These are phyloP conservation scores for Ramularia endophylla DNA, from an alignment of 2,329 filamentous ascomycete genomes.

Conservation along the genomic window DNA sequence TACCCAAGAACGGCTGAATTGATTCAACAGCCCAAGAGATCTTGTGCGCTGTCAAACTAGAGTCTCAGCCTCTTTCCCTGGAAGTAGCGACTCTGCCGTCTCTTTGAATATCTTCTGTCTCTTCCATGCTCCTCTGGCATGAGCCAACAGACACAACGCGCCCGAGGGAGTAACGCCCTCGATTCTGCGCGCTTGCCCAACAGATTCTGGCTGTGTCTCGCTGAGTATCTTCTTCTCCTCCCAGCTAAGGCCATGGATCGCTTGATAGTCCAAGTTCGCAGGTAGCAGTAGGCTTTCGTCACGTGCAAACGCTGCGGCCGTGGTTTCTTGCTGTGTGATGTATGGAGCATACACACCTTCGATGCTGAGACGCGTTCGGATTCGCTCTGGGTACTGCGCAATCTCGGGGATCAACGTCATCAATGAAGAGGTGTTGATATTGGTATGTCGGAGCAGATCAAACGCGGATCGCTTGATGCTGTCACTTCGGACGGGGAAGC, in stretches of 20 bases:
- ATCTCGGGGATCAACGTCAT: constrained; percentile 52
- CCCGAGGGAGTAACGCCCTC: constrained; percentile 63
- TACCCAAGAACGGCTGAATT: too few species aligned
- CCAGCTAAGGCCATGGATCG: constrained; percentile 66
- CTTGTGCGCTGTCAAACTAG: constrained; percentile 20
- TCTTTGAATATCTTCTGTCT: constrained; percentile 29
- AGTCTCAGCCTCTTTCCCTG: constrained; percentile 21
- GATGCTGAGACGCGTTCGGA: constrained; percentile 67
- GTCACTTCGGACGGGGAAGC: constrained; percentile 64
- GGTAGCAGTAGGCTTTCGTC: constrained; percentile 75
- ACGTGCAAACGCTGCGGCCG: constrained; percentile 61
- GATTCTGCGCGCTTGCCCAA: constrained; percentile 81
- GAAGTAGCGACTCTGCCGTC: constrained; percentile 18
- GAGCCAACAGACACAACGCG: constrained; percentile 52
- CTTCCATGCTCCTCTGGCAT: constrained; percentile 47
- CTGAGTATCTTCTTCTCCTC: constrained; percentile 71
- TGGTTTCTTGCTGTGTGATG: constrained; percentile 63
- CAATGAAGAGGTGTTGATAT: constrained; percentile 54
- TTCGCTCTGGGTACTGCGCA: constrained; percentile 48
- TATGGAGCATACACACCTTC: constrained; percentile 86
- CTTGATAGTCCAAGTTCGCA: constrained; percentile 66
- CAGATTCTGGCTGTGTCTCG: constrained; percentile 68
- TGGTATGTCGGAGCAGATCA: constrained; percentile 68
- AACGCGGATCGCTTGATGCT: constrained; percentile 64
- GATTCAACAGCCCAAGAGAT: too few species aligned